Evolutionary conservation across 805 yeast species (phyloP), one percentile per base, ranked within the genome.

Genomic region (Brettanomyces sp.): DNA sequence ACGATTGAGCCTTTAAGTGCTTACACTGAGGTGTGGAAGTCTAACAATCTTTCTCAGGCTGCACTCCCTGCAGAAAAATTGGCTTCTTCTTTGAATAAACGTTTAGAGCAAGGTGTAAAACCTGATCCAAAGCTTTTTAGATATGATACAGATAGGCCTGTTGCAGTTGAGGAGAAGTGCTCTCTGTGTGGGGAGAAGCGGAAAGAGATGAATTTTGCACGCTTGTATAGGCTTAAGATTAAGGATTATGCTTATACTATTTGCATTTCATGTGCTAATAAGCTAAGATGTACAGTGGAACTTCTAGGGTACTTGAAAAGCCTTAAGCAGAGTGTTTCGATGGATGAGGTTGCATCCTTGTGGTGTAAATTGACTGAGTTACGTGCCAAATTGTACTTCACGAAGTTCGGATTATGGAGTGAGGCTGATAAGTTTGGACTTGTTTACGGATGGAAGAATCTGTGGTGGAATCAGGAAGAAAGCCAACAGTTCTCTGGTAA

Each of bases 1-100:
- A 72, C 79, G 3, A 80, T 91, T 36, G 95, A 89, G 63, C 99
- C 99, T 0, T 76, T 90, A 7, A 78, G 87, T 44, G 90, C 91
- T 0, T 73, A 83, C 37, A 89, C 90, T 56, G 95, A 85, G 61
- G 76, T 78, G 1, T 83, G 82, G 66, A 77, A 80, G 36, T 33
- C 39, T 9, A 36, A 18, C 28, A 43, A 43, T 37, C 5, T 25
- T 33, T 7, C 28, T 3, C 41, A 13, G 23, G 41, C 25, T 7
- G 21, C 41, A 18, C 22, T 36, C 18, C 24, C 41, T 7, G 41
- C 11, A n/a, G 41, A 6, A 8, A 13, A 24, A n/a, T 6, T 3
- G 12, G 11, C n/a, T 9, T 28, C 38, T 12, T 37, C 18, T 11
- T 30, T 56, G 1, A 58, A 57, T 22, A 43, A 49, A 32, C 43